Conservation (phyloP, 768 basidiomycete species). For the Mrakia gelida region DNA sequence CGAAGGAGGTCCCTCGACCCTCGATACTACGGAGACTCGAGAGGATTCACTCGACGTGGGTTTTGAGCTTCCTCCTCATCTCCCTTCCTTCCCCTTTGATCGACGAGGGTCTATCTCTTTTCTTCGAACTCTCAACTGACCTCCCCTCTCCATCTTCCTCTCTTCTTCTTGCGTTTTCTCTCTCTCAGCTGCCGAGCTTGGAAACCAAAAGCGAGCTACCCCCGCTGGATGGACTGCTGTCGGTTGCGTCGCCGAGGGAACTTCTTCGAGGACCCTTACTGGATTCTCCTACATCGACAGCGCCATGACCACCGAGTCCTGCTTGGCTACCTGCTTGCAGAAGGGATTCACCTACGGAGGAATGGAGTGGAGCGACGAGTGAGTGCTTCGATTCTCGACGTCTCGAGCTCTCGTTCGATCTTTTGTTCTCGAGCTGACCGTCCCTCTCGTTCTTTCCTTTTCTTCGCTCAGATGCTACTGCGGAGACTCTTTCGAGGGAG, state of each 20-base stretch:
- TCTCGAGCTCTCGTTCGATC: slow-evolving; percentile 47
- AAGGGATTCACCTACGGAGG: slow-evolving; percentile 65
- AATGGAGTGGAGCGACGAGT: slow-evolving; percentile 57
- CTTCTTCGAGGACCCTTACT: slow-evolving; percentile 56
- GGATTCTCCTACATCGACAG: slow-evolving; percentile 51
- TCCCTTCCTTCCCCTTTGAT: background rate
- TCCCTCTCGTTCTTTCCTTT: background rate
- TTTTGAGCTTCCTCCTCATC: background rate
- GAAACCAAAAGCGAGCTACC: slow-evolving; percentile 20
- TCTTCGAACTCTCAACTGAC: background rate
- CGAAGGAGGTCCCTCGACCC: slow-evolving; percentile 19
- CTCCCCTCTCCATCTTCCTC: background rate
- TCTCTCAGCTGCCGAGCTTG: slow-evolving; percentile 23
- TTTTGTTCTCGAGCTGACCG: slow-evolving; percentile 14
- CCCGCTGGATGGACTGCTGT: slow-evolving; percentile 37
- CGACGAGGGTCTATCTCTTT: no score
- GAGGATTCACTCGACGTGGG: slow-evolving; percentile 31
- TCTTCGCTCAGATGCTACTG: slow-evolving; percentile 48
- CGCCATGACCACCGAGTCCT: slow-evolving; percentile 63
- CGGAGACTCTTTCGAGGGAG: slow-evolving; percentile 60
- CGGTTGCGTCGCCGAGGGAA: slow-evolving; percentile 53
- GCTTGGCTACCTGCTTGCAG: slow-evolving; percentile 57
- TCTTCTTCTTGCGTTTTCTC: background rate
- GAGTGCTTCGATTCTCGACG: slow-evolving; percentile 35
- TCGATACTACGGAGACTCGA: slow-evolving; percentile 32